Base-by-base conservation (phyloP, 148 eudicot species). In the Cornus kousa region DNA sequence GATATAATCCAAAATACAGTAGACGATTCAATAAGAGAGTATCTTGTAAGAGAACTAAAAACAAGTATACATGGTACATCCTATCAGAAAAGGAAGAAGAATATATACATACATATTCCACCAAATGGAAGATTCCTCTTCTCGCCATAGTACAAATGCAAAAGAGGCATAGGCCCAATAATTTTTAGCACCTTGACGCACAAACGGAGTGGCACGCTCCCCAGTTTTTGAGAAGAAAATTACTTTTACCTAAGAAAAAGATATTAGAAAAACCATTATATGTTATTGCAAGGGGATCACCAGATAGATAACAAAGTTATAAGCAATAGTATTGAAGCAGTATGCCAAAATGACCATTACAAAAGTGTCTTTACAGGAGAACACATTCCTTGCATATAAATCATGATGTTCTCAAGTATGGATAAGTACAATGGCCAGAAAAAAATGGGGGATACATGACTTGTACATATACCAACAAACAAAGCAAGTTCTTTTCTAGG, bases 121-220 rank as follows among this genome's bases (percentile, higher is more conserved):
- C 99, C 99, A 96, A 74, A 84, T 74, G 32, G 93, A 82, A 82
- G 89, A 83, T 40, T 96, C 99, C 74, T 88, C 93, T 78, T 96
- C 98, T 81, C 86, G 83, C 98, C 98, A 93, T 71, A 88, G 84
- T 57, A 91, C 91, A 81, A 84, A 90, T 28, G 97, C 98, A 87
- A 96, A 96, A 76, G 92, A 81, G 69, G 98, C 93, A 89, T 90
- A 93, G 81, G 92, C 78, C 84, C 90, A 87, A 86, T 96, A 96
- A 19, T 75, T 78, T 83, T 82, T 86, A 81, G 97, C 97, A 80
- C 85, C 79, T 82, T 89, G 91, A 43, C 99, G 98, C 35, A 92
- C 87, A 83, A 92, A 91, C 46, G 99, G 99, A 72, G 95, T 86
- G 33, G 99, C 99, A 28, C 99, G 97, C 83, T 92, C 88, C 81